Evolutionary conservation across 1,284 basidiomycete species (phyloP).

Genomic region (Ceratobasidium sp.): DNA sequence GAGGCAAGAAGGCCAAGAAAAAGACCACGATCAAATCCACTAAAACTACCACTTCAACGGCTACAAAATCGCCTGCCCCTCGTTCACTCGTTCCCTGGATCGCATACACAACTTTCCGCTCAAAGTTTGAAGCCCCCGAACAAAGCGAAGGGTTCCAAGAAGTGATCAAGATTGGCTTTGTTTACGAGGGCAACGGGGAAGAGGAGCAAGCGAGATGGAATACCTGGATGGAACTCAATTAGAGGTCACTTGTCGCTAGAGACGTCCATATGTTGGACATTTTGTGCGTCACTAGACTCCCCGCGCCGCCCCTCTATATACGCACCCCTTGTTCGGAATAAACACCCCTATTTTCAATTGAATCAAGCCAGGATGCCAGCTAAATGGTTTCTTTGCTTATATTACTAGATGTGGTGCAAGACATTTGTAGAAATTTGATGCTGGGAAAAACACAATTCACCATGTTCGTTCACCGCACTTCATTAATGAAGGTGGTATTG

Average conservation of each 20-base stretch:
- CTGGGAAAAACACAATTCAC: too few relatives aligned
- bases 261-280: too few relatives aligned
- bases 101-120: slow-evolving; percentile 68
- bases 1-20: slow-evolving; percentile 15
- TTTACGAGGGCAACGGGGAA: slow-evolving; percentile 75
- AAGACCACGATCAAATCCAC: slow-evolving; percentile 33
- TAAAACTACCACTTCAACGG: background rate
- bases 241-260: too few relatives aligned
- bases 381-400: too few relatives aligned
- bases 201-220: slow-evolving; percentile 75
- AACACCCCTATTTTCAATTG: background rate
- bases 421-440: too few relatives aligned
- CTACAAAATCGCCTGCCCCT: slow-evolving; percentile 50
- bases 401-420: too few relatives aligned
- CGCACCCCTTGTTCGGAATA: background rate
- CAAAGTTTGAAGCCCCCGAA: slow-evolving; percentile 70
- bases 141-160: slow-evolving; percentile 76
- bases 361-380: too few relatives aligned
- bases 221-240: slow-evolving; percentile 62
- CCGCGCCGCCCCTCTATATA: background rate
- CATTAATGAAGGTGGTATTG: too few relatives aligned
- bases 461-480: too few relatives aligned
- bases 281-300: too few relatives aligned
- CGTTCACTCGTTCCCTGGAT: slow-evolving; percentile 69
- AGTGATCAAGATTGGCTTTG: slow-evolving; percentile 78